A percentile compares a stretch with the other conserved stretches of the same genome.
Evolutionary conservation across 345 rosid species (phyloP).

Genomic region (Raphanus sativus): DNA sequence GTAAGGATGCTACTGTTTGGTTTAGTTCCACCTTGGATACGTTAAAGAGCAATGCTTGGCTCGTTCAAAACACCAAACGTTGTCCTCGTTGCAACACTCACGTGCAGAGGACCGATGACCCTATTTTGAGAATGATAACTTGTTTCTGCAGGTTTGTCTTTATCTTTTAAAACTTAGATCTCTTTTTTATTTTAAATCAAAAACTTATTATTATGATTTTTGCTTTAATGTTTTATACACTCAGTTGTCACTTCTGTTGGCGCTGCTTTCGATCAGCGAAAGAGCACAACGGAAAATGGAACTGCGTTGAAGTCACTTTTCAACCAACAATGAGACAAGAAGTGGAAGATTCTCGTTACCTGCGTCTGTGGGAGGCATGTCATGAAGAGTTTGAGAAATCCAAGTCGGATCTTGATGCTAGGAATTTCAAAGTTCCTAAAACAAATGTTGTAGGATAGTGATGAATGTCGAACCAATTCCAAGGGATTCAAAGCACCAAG

Average conservation of each 20-base stretch:
- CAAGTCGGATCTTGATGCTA: neutral
- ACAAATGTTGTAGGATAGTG: no score
- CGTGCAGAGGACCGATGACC: neutral
- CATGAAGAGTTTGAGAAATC: neutral
- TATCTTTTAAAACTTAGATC: neutral
- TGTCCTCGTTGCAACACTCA: conserved; percentile 14
- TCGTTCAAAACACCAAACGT: neutral
- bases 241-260: no score
- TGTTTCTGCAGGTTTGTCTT: conserved; percentile 24
- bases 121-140: neutral
- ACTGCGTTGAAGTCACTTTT: neutral
- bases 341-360: neutral
- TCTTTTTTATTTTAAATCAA: neutral
- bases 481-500: no score
- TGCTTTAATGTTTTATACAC: neutral
- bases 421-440: no score
- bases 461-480: no score
- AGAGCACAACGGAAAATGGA: neutral
- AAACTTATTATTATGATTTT: neutral
- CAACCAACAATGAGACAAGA: neutral
- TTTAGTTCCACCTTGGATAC: neutral
- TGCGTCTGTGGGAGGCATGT: neutral
- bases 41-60: neutral
- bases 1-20: neutral
- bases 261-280: neutral